phyloP scores from a whole-genome alignment of 23 red algal species.

The Chondrus crispus region DNA sequence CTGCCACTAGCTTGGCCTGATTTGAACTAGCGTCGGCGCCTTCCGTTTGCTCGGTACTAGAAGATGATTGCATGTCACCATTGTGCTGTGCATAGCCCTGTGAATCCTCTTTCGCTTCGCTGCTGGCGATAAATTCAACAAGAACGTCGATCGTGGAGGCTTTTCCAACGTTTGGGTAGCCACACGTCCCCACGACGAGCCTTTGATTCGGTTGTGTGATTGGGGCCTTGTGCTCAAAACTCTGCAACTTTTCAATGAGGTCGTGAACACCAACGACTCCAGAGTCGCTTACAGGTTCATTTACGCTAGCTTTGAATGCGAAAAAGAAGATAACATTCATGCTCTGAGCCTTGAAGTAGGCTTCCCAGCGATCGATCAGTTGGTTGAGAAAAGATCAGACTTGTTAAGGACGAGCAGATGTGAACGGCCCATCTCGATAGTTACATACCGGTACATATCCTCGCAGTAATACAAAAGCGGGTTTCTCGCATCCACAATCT shows the following conservation, averaged over 20 bases:
- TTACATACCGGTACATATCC: constrained; percentile 79
- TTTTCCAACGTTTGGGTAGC: constrained; percentile 99
- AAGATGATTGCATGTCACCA: not conserved
- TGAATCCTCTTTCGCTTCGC: not conserved
- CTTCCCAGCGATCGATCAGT: constrained; percentile 58
- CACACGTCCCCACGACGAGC: constrained; percentile 82
- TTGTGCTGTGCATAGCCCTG: not conserved
- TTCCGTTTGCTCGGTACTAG: not conserved
- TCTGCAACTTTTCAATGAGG: constrained; percentile 26
- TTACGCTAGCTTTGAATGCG: constrained; percentile 51
- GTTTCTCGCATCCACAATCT: constrained; percentile 96
- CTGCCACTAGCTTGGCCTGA: constrained; percentile 72
- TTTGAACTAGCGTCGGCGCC: too few relatives aligned
- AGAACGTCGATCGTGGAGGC: constrained; percentile 91
- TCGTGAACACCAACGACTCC: constrained; percentile 29
- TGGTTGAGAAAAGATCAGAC: constrained; percentile 69
- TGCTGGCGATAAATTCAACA: constrained; percentile 19
- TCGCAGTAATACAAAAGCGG: constrained; percentile 87
- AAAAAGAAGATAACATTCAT: constrained; percentile 85
- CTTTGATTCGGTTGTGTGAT: constrained; percentile 36
- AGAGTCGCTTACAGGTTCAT: constrained; percentile 27
- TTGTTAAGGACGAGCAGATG: constrained; percentile 88
- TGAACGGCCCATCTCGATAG: constrained; percentile 49
- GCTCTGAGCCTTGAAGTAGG: constrained; percentile 54
- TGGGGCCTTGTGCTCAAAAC: not conserved